phyloP scores from a whole-genome alignment of 1,284 basidiomycete genomes.

The Ceratobasidium sp. region DNA sequence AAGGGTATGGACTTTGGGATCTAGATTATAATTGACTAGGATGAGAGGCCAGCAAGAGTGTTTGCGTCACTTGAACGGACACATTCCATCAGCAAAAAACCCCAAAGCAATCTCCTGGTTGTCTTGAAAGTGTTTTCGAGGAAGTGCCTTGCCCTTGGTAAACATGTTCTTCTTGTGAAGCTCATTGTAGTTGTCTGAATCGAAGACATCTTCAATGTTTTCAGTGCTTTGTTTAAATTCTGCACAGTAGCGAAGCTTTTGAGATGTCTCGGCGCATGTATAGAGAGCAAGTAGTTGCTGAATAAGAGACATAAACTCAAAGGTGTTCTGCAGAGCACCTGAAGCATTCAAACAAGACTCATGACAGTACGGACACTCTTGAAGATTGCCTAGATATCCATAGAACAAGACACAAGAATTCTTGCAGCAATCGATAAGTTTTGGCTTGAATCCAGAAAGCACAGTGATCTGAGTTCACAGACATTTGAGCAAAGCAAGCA shows the following conservation, averaged over 20 bases:
- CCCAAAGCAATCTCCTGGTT: slow-evolving; percentile 39
- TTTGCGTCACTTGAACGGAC: slow-evolving; percentile 45
- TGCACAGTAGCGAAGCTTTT: slow-evolving; percentile 40
- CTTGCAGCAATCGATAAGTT: slow-evolving; percentile 52
- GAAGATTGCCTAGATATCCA: slow-evolving; percentile 47
- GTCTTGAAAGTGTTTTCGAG: slow-evolving; percentile 8
- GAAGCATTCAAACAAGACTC: slow-evolving; percentile 34
- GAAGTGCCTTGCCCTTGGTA: slow-evolving; percentile 24
- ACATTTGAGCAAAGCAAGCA: background rate
- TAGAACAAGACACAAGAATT: slow-evolving; percentile 53
- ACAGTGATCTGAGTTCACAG: background rate
- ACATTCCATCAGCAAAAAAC: slow-evolving; percentile 41
- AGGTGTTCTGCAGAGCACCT: slow-evolving; percentile 47
- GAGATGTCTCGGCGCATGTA: slow-evolving; percentile 46
- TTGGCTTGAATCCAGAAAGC: slow-evolving; percentile 23
- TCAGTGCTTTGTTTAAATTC: slow-evolving; percentile 42
- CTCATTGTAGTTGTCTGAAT: slow-evolving; percentile 27
- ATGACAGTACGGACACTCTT: slow-evolving; percentile 52
- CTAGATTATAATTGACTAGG: slow-evolving; percentile 41
- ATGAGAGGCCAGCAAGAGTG: slow-evolving; percentile 35
- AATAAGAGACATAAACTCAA: slow-evolving; percentile 53
- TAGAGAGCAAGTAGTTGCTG: slow-evolving; percentile 53
- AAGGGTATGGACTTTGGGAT: slow-evolving; percentile 24
- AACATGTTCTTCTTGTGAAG: slow-evolving; percentile 12
- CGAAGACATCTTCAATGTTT: slow-evolving; percentile 37